Evolutionary conservation across 148 eudicot genomes (phyloP).

Genomic region (Camellia lanceoleosa): DNA sequence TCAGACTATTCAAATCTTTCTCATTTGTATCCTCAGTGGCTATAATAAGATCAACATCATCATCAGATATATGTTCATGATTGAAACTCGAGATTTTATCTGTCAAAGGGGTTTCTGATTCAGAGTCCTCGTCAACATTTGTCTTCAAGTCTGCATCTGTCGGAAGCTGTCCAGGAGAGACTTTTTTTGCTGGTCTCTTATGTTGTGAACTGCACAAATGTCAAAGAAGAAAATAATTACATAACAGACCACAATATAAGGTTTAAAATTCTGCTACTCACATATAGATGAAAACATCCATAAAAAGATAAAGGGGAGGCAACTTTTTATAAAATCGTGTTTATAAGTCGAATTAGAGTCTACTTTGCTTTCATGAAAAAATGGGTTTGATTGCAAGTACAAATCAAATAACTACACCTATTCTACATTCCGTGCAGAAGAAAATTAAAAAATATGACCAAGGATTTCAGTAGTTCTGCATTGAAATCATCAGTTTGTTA

Average conservation of each 20-base stretch:
- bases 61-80: constrained; percentile 16
- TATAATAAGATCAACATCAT: constrained; percentile 16
- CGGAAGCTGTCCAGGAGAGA: constrained; percentile 34
- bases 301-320: background rate
- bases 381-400: background rate
- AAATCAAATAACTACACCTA: background rate
- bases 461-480: background rate
- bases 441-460: background rate
- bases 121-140: constrained; percentile 31
- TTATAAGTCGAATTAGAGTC: background rate
- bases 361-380: background rate
- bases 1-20: constrained; percentile 18
- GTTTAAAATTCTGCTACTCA: background rate
- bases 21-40: constrained; percentile 27
- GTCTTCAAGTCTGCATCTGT: constrained; percentile 41
- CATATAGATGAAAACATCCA: background rate
- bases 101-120: constrained; percentile 31
- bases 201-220: constrained; percentile 56
- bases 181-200: constrained; percentile 60
- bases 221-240: constrained; percentile 7
- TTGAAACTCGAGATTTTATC: constrained; percentile 26
- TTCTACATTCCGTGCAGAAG: background rate
- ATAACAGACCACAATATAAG: background rate
- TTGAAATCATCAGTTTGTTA: background rate
- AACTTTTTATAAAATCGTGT: background rate